Evolutionary conservation across 176 grass and related monocot genomes (phyloP).

Genomic region (Raddia distichophylla): DNA sequence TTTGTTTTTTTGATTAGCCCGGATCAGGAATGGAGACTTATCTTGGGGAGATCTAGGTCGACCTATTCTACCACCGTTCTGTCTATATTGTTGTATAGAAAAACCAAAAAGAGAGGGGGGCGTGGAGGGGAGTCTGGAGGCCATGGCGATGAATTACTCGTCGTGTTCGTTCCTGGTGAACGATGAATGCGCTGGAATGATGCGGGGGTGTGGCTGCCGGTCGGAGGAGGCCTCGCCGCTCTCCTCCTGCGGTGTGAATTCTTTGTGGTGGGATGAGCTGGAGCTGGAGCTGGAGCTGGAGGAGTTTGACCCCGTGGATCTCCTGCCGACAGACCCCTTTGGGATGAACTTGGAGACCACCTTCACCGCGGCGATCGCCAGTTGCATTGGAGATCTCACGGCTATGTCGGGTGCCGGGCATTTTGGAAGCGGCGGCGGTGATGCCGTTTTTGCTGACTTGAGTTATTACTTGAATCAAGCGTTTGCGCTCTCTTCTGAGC

Average conservation of each 20-base stretch:
- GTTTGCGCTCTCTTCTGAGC: constrained; percentile 20
- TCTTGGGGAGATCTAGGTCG: constrained; percentile 61
- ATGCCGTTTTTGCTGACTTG: constrained; percentile 38
- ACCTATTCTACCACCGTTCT: constrained; percentile 16
- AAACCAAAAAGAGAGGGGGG: not conserved
- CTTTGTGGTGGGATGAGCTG: constrained; percentile 40
- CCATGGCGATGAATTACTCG: constrained; percentile 59
- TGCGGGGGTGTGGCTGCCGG: constrained; percentile 53
- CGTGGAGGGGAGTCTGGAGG: constrained; percentile 24
- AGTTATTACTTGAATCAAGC: constrained; percentile 49
- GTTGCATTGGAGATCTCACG: constrained; percentile 42
- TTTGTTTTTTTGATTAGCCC: constrained; percentile 58
- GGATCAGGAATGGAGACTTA: constrained; percentile 81
- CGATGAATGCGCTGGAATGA: constrained; percentile 45
- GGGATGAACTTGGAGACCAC: constrained; percentile 69
- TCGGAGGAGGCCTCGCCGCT: constrained; percentile 49
- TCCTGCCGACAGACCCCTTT: constrained; percentile 71
- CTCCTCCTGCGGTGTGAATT: constrained; percentile 45
- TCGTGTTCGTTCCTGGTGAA: constrained; percentile 48
- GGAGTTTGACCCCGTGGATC: constrained; percentile 50
- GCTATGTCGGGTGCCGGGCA: constrained; percentile 29
- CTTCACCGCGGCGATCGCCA: constrained; percentile 46
- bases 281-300: constrained; percentile 36
- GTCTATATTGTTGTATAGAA: constrained; percentile 30
- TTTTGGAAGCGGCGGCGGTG: constrained; percentile 20